phyloP scores from a whole-genome alignment of 2,329 filamentous ascomycete species.

The Trichoderma polysporum region DNA sequence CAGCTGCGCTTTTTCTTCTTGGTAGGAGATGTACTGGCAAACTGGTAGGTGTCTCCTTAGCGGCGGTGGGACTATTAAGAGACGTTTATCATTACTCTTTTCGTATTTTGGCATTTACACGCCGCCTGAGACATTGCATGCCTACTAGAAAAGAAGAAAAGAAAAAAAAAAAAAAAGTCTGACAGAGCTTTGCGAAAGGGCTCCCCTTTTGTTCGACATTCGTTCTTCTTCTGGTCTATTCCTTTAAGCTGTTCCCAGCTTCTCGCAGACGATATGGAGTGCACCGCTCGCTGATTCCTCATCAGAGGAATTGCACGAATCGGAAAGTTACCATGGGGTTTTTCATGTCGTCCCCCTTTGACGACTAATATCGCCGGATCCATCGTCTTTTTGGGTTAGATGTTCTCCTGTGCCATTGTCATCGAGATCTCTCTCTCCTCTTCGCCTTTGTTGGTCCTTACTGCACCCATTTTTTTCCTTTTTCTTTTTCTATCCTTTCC shows the following conservation, averaged over 20 bases:
- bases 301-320: background rate
- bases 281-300: background rate
- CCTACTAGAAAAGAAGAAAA: background rate
- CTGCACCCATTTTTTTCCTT: background rate
- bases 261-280: background rate
- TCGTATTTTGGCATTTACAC: background rate
- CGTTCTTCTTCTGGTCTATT: background rate
- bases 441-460: background rate
- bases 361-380: background rate
- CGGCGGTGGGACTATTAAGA: conserved; percentile 5
- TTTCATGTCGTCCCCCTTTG: background rate
- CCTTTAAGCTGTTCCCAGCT: background rate
- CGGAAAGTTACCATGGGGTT: background rate
- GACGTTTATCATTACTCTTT: background rate
- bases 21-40: background rate
- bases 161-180: background rate
- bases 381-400: background rate
- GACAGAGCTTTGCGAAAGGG: background rate
- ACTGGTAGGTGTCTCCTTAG: background rate
- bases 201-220: no score
- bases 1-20: background rate
- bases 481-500: background rate
- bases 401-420: background rate
- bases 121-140: background rate
- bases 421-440: background rate